Base-by-base conservation (phyloP, 2,329 filamentous ascomycete species). In the Stemphylium beticola region DNA sequence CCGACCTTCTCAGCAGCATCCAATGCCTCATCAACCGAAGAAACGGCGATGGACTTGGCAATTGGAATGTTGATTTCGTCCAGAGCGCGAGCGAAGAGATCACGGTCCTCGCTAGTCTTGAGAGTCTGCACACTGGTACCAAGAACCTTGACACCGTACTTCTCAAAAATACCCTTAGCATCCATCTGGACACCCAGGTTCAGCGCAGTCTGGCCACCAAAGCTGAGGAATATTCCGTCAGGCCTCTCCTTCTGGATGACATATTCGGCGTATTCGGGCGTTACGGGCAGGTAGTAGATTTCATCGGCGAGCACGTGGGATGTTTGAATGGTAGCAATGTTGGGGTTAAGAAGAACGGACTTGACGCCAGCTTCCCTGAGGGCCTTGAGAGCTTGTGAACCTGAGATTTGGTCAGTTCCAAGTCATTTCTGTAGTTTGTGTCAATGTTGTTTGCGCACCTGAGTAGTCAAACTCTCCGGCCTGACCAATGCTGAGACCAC, bases 391-490 rank as follows among this genome's bases (percentile, higher is more conserved):
- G 95, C 95, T 82, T 98, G 95, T 5, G 93, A 93, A 62, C 95
- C 92, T 96, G 71, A 5, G 18, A 14, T 15, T 6, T 12, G 9
- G 38, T 73, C 11, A 74, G 63, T 46, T 60, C 49, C 49, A 14
- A 22, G 15, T 33, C 18, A 38, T 47, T 24, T 1, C 11, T 32
- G 17, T 7, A 6, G 52, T 38, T 10, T 8, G 20, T 38, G 29
- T 8, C 45, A 38, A 7, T 32, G 29, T 38, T 37, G 31, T 57
- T 33, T 56, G 39, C 63, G 60, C 83, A 96, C 92, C 93, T 77
- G 95, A 98, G 79, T 98, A 98, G 80, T 98, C 93, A 71, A 98
- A 98, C 81, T 98, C 93, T 81, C 93, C 93, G 63, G 93, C 93
- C 80, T 98, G 93, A 61, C 93, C 93, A 85, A 98, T 98, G 76